phyloP scores from a whole-genome alignment of 1,284 basidiomycete genomes.

The Xanthoconium separans region DNA sequence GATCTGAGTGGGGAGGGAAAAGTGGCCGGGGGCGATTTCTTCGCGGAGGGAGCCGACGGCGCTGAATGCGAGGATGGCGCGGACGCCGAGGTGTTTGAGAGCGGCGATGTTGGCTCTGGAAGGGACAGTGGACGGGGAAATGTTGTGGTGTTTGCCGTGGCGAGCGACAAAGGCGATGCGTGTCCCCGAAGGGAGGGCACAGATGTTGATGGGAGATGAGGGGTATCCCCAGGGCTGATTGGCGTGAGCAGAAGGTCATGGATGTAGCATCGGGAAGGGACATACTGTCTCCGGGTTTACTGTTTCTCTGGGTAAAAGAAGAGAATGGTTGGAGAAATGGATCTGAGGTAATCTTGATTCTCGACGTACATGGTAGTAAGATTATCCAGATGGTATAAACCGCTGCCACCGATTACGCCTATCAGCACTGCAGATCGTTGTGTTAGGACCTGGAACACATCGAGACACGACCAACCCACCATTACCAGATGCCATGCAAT shows the following conservation, averaged over 20 bases:
- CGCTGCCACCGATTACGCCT: slow-evolving; percentile 84
- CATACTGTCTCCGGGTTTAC: slow-evolving; percentile 71
- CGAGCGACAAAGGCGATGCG: slow-evolving; percentile 90
- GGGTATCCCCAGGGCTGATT: slow-evolving; percentile 90
- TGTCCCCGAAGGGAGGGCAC: slow-evolving; percentile 73
- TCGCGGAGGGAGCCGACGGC: slow-evolving; percentile 96
- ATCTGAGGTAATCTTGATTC: neutral
- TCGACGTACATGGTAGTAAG: slow-evolving; percentile 71
- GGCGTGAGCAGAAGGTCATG: neutral
- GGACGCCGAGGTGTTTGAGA: slow-evolving; percentile 88
- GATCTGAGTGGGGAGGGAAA: slow-evolving; percentile 89
- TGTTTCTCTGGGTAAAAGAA: slow-evolving; percentile 48
- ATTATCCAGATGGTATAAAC: slow-evolving; percentile 88
- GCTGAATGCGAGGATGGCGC: slow-evolving; percentile 89
- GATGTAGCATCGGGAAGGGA: slow-evolving; percentile 5
- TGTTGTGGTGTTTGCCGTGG: slow-evolving; percentile 79
- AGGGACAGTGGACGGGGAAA: slow-evolving; percentile 78
- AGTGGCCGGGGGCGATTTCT: slow-evolving; percentile 90
- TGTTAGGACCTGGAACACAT: neutral
- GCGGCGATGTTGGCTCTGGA: slow-evolving; percentile 93
- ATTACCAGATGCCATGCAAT: slow-evolving; percentile 18
- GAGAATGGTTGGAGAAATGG: neutral
- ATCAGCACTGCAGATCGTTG: slow-evolving; percentile 55
- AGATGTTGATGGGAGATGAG: slow-evolving; percentile 90
- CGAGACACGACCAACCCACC: slow-evolving; percentile 9